Percentiles rank a stretch among this genome's conserved stretches.
Conservation (phyloP, 78 protist species). For the Trichosphaerium sp. region DNA sequence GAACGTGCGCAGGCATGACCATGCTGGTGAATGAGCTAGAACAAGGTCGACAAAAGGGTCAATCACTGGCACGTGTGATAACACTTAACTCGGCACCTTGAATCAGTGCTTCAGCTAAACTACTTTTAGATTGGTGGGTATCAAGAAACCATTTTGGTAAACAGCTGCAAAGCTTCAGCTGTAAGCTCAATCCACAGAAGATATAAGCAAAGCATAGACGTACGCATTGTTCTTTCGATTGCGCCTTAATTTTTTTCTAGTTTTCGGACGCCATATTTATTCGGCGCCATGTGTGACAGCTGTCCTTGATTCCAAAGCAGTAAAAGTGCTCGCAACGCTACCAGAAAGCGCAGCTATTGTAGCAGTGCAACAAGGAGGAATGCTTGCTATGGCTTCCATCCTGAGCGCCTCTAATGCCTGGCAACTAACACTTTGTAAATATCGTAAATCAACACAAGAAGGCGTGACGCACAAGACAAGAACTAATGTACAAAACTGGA, state of each 20-base stretch:
- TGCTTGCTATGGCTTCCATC: conserved; percentile 55
- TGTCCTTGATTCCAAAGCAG: background rate
- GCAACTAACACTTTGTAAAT: conserved; percentile 46
- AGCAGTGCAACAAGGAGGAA: conserved; percentile 15
- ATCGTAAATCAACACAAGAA: conserved; percentile 9
- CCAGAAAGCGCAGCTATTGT: no score
- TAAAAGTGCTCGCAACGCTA: background rate
- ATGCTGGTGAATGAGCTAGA: conserved; percentile 27
- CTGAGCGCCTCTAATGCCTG: conserved; percentile 37
- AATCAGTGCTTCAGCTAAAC: background rate
- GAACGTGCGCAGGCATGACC: conserved; percentile 68
- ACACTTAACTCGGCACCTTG: background rate
- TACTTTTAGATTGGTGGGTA: conserved; percentile 51
- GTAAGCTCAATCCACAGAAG: no score
- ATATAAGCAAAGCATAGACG: no score
- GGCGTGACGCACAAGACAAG: no score
- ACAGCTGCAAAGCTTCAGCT: conserved; percentile 61
- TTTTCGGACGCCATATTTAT: conserved; percentile 27
- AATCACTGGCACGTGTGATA: background rate
- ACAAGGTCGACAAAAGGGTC: conserved; percentile 20
- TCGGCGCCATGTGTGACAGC: no score
- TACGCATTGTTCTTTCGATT: no score
- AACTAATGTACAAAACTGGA: no score
- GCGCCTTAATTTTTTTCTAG: no score
- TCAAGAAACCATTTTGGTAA: conserved; percentile 67